Evolutionary conservation across 2,329 filamentous ascomycete genomes (phyloP), one percentile per base, ranked within the genome.

Genomic region (Tolypocladium inflatum): DNA sequence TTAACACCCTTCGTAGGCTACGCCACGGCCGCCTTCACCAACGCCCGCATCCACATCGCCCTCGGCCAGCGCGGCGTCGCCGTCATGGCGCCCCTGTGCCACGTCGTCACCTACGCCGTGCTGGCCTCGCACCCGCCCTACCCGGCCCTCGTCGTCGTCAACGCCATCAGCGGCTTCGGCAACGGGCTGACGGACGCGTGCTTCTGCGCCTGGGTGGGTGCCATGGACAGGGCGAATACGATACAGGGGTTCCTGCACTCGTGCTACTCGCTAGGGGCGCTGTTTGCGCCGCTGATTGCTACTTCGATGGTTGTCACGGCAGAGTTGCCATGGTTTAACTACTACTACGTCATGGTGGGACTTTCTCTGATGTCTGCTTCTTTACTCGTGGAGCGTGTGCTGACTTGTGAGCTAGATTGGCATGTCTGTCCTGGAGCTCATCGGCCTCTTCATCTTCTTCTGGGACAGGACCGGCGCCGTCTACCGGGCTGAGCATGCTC

Each of bases 341-440:
- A 84, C 67, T 90, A 89, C 66, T 89, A 88, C 66, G 72, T 89
- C 57, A 87, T 89, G 84, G 82, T 87, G 75, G 75, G 78, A 48
- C 3, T 11, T 17, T 1, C 30, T 9, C 7, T 33, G 30, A 9
- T 33, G 7, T 13, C 2, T 26, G 0, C 1, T 77, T 7, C 30
- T 15, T 8, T 5, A 7, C 4, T 1, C 11, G 37, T 38, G 41
- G 41, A 13, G 11, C 2, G 19, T 11, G 13, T 39, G 53, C n/a
- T 58, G 9, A 57, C 61, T 2, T 1, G 2, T 30, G 10, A 15
- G 7, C 3, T 43, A 74, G 72, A 63, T 74, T 55, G 80, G 73
- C 2, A 73, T 79, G 42, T 76, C 85, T 0, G 74, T 68, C 0
- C 59, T 88, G n/a, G 85, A 89, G 65, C 68, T 86, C 15, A 64